Conservation (phyloP, 2,329 filamentous ascomycete species). For the Aureobasidium lini region DNA sequence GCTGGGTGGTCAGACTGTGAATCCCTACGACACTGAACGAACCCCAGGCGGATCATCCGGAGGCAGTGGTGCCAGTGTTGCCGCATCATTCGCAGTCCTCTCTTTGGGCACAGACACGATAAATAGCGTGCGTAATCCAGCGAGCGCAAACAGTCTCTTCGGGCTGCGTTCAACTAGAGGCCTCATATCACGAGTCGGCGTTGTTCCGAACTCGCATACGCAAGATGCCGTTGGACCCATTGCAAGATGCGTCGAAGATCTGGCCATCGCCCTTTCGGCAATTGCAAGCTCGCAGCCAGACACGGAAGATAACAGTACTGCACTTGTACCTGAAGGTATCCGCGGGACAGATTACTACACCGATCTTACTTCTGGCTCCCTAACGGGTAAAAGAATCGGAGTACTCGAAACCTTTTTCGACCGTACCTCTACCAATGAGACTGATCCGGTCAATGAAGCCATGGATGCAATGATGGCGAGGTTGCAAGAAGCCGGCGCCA, state of each 20-base stretch:
- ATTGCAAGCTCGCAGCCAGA: slow-evolving; percentile 46
- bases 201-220: slow-evolving; percentile 28
- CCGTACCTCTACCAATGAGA: slow-evolving; percentile 44
- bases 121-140: slow-evolving; percentile 55
- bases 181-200: slow-evolving; percentile 22
- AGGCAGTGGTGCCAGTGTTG: slow-evolving; percentile 55
- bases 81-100: slow-evolving; percentile 50
- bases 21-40: slow-evolving; percentile 58
- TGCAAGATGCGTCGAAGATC: slow-evolving; percentile 25
- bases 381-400: slow-evolving; percentile 41
- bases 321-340: slow-evolving; percentile 36
- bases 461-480: slow-evolving; percentile 43
- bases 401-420: slow-evolving; percentile 53
- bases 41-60: slow-evolving; percentile 59
- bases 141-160: slow-evolving; percentile 53
- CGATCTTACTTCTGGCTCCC: slow-evolving; percentile 27
- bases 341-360: slow-evolving; percentile 41
- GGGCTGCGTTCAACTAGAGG: slow-evolving; percentile 46
- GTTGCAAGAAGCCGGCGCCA: slow-evolving; percentile 42
- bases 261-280: slow-evolving; percentile 26
- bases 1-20: slow-evolving; percentile 56
- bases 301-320: slow-evolving; percentile 45
- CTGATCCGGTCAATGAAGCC: slow-evolving; percentile 48
- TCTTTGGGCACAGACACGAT: slow-evolving; percentile 35
- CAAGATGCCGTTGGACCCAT: slow-evolving; percentile 28